Evolutionary conservation across 2,329 filamentous ascomycete species (phyloP).

Genomic region (Trichoderma pleuroti): DNA sequence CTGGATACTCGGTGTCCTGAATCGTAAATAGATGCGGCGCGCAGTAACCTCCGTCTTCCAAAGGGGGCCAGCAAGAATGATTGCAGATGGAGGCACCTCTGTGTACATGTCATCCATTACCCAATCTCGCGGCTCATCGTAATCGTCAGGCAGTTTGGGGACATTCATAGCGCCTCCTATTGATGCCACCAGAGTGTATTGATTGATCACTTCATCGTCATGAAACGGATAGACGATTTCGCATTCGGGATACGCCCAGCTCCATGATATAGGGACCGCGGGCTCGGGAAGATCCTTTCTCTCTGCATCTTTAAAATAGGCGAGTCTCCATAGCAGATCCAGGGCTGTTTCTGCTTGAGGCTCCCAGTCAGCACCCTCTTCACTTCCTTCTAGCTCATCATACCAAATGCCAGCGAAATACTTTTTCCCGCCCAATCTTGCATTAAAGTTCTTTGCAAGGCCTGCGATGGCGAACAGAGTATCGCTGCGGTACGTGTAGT

Average conservation of each 20-base stretch:
- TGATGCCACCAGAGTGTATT: neutral
- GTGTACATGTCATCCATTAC: slow-evolving; percentile 15
- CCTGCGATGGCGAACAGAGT: slow-evolving; percentile 15
- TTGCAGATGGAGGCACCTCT: slow-evolving; percentile 1
- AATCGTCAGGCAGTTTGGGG: slow-evolving; percentile 6
- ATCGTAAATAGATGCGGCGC: neutral
- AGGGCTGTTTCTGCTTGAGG: neutral
- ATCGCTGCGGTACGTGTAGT: slow-evolving; percentile 13
- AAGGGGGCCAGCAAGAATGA: neutral
- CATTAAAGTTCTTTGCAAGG: slow-evolving; percentile 10
- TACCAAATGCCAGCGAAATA: slow-evolving; percentile 17
- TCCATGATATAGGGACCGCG: slow-evolving; percentile 11
- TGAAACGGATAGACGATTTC: slow-evolving; percentile 3
- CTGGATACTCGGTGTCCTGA: neutral
- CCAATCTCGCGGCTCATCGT: neutral
- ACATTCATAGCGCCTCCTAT: neutral
- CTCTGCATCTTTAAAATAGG: neutral
- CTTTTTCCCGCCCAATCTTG: neutral
- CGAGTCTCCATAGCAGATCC: slow-evolving; percentile 9
- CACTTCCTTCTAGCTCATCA: neutral
- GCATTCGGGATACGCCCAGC: slow-evolving; percentile 15
- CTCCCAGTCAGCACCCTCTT: neutral
- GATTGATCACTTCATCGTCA: neutral
- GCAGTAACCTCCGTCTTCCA: slow-evolving; percentile 5
- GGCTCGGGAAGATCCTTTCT: neutral